A percentile compares a stretch with the other conserved stretches of the same genome.
These are phyloP conservation scores for Phytomonas serpens DNA, from an alignment of 208 protist genomes.

Conservation along the genomic window DNA sequence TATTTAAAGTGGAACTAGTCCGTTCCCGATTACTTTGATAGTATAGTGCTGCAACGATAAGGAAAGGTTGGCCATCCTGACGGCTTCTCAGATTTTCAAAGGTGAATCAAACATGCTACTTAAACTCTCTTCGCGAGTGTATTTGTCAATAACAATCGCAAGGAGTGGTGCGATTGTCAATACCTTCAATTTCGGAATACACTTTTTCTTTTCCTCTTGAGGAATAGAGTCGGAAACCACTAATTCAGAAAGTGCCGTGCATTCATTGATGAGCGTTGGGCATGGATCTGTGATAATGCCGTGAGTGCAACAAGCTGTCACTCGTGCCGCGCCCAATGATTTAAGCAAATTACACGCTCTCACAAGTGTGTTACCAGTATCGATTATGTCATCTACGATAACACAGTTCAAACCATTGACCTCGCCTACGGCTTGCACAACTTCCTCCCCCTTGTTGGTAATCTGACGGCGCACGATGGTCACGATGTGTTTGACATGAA, in stretches of 20 bases:
- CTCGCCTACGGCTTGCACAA: slow-evolving; percentile 92
- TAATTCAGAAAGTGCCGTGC: slow-evolving; percentile 75
- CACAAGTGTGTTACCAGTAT: slow-evolving; percentile 92
- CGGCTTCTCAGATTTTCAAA: slow-evolving; percentile 7
- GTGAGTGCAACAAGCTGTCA: slow-evolving; percentile 93
- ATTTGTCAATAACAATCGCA: slow-evolving; percentile 69
- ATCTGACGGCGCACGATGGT: slow-evolving; percentile 92
- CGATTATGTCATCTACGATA: slow-evolving; percentile 96
- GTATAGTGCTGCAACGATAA: slow-evolving; percentile 5
- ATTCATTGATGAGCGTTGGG: slow-evolving; percentile 81
- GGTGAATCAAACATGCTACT: slow-evolving; percentile 48
- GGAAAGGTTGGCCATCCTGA: slow-evolving; percentile 2
- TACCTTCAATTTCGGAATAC: slow-evolving; percentile 80
- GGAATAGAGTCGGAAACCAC: slow-evolving; percentile 93
- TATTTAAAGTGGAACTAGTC: not conserved
- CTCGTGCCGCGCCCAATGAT: slow-evolving; percentile 82
- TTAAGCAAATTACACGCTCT: slow-evolving; percentile 90
- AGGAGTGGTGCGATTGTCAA: slow-evolving; percentile 85
- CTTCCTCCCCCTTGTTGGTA: slow-evolving; percentile 68
- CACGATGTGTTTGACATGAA: slow-evolving; percentile 87
- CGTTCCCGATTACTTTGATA: not conserved
- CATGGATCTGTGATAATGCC: slow-evolving; percentile 89
- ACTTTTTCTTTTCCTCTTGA: slow-evolving; percentile 64
- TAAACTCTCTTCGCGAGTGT: slow-evolving; percentile 60
- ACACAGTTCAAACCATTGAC: slow-evolving; percentile 90